Conservation (phyloP, 2,329 filamentous ascomycete species). For the Fonsecaea monophora region DNA sequence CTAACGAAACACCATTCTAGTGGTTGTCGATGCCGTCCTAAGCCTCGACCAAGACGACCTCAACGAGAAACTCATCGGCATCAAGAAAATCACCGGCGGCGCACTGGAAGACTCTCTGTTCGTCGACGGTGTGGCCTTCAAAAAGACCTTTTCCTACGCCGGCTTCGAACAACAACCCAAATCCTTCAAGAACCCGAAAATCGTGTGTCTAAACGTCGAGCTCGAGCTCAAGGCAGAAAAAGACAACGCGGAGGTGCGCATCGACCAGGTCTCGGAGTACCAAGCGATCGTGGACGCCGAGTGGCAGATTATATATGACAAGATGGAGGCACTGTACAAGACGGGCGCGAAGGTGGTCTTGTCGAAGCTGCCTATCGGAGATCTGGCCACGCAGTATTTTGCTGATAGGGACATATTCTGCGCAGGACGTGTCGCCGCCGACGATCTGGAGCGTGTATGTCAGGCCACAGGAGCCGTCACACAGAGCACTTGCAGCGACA, state of each 20-base stretch:
- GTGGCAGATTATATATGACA: conserved; percentile 99
- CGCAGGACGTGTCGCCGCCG: conserved; percentile 85
- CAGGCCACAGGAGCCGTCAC: conserved; percentile 90
- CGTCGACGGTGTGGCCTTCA: conserved; percentile 97
- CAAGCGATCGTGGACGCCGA: conserved; percentile 99
- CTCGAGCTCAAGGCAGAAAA: conserved; percentile 98
- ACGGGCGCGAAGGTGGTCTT: conserved; percentile 97
- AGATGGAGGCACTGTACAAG: conserved; percentile 92
- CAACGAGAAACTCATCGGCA: conserved; percentile 95
- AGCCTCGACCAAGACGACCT: conserved; percentile 95
- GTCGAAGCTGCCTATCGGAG: conserved; percentile 95
- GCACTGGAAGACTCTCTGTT: conserved; percentile 95
- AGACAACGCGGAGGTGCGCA: conserved; percentile 97
- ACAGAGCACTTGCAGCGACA: conserved; percentile 97
- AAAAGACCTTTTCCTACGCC: conserved; percentile 99
- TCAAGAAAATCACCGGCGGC: conserved; percentile 98
- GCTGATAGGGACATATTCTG: conserved; percentile 98
- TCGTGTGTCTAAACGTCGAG: conserved; percentile 97
- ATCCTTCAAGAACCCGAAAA: conserved; percentile 90
- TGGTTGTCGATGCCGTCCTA: conserved; percentile 97
- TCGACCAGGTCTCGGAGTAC: conserved; percentile 98
- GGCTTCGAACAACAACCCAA: conserved; percentile 99
- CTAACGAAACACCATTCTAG: conserved; percentile 52
- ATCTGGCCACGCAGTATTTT: conserved; percentile 93
- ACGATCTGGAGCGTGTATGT: conserved; percentile 95